These are phyloP conservation scores for Fusarium verticillioides DNA, from an alignment of 2,329 filamentous ascomycete genomes.

Conservation along the genomic window DNA sequence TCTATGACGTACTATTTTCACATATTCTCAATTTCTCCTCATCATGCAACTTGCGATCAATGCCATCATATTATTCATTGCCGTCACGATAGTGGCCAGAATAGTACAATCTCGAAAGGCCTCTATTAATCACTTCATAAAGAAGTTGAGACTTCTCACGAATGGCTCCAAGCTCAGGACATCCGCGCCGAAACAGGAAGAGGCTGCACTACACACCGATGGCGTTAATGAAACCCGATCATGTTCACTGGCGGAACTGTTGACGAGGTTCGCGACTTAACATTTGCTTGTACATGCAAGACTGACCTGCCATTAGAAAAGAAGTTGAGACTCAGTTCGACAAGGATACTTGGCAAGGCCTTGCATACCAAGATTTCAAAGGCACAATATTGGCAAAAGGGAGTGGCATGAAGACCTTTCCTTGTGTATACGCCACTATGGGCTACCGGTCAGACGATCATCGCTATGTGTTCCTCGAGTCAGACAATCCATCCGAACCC, in stretches of 20 bases:
- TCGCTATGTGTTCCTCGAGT: neutral
- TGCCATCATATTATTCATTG: neutral
- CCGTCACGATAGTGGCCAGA: rapidly evolving
- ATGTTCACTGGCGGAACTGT: rapidly evolving
- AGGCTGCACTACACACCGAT: rapidly evolving
- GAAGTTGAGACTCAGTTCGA: neutral
- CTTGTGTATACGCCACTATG: neutral
- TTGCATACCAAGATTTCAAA: neutral
- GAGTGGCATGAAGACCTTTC: neutral
- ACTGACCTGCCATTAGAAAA: neutral
- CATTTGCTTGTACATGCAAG: rapidly evolving
- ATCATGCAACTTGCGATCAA: neutral
- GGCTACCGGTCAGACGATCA: neutral
- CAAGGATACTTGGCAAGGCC: neutral
- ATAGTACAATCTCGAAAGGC: neutral
- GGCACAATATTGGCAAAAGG: neutral
- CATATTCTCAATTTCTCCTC: rapidly evolving
- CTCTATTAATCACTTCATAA: neutral
- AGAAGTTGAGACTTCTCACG: neutral
- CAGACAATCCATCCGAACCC: neutral
- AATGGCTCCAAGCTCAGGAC: neutral
- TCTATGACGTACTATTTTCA: no score
- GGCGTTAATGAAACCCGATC: rapidly evolving
- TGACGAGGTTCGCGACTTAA: neutral
- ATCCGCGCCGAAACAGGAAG: neutral